These are phyloP conservation scores for Centaurea solstitialis DNA, from an alignment of 129 eudicot species.

Conservation along the genomic window DNA sequence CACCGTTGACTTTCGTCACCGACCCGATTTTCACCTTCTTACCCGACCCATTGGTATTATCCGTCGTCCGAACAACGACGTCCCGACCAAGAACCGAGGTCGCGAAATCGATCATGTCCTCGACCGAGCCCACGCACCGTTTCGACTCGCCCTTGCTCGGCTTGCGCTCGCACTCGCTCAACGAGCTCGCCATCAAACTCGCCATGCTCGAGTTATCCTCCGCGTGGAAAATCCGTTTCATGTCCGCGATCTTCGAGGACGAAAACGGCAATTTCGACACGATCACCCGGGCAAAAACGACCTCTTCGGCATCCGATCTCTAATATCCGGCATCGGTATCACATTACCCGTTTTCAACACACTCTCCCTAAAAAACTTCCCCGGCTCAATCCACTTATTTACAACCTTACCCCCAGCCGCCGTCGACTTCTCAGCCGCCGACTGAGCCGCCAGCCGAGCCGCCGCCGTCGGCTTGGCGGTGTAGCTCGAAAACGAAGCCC, in stretches of 20 bases:
- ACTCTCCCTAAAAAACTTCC: constrained; percentile 71
- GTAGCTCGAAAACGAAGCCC: constrained; percentile 51
- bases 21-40: constrained; percentile 62
- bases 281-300: constrained; percentile 83
- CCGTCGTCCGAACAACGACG: constrained; percentile 66
- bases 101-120: constrained; percentile 94
- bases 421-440: constrained; percentile 19
- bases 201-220: constrained; percentile 62
- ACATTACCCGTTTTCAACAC: constrained; percentile 52
- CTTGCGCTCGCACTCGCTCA: constrained; percentile 73
- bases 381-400: constrained; percentile 86
- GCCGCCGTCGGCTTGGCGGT: constrained; percentile 22
- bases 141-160: constrained; percentile 91
- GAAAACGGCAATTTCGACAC: constrained; percentile 70
- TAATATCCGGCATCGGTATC: constrained; percentile 77
- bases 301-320: constrained; percentile 80
- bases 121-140: constrained; percentile 79
- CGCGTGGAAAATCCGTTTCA: constrained; percentile 64
- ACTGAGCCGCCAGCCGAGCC: constrained; percentile 2
- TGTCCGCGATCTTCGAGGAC: constrained; percentile 39
- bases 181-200: constrained; percentile 34
- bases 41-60: constrained; percentile 57
- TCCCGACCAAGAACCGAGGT: constrained; percentile 72
- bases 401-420: constrained; percentile 40
- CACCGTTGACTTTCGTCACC: constrained; percentile 74